Evolutionary conservation across 257 asterid species (phyloP), one percentile per base, ranked within the genome.

Genomic region (Nicotiana otophora): DNA sequence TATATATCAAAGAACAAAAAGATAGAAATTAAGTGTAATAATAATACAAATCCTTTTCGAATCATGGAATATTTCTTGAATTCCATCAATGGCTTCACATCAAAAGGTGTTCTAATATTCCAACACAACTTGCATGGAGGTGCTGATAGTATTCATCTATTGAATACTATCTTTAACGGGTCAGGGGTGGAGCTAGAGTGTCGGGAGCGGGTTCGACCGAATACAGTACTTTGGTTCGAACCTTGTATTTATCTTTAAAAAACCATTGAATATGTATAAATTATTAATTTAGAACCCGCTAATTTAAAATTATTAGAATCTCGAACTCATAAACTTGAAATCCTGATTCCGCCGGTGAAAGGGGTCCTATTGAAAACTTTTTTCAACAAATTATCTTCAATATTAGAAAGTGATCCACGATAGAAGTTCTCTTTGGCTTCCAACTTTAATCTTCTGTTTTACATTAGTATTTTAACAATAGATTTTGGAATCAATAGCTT

Each of bases 371-470:
- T 62, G 34, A 4, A 28, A 5, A 11, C 14, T 55, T 34, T 14
- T 23, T 33, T 74, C 42, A 42, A 82, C 17, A 31, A 78, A 36
- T 33, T 78, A 5, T 60, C 31, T 36, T 20, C 36, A 74, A 81
- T 63, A 75, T 51, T 51, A 4, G 14, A 51, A 75, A 55, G 81
- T 78, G 85, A 85, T 46, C 69, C 79, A 60, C 66, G 34, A 46
- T 20, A 75, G 82, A 84, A 83, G 85, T 84, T 80, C 81, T 81
- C 74, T 82, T 61, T 78, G 58, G 83, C 66, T 36, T 82, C 67
- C 72, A 84, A 81, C 84, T 85, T 86, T 87, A 84, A 53, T 74
- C 67, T 28, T 61, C 76, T 23, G 31, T 30, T 61, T 61, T 66
- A 42, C 36, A 61, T 58, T 84, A 67, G 55, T 70, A 54, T 58